Base-by-base conservation (phyloP, 805 yeast genomes). In the Starmerella scarabaei region DNA sequence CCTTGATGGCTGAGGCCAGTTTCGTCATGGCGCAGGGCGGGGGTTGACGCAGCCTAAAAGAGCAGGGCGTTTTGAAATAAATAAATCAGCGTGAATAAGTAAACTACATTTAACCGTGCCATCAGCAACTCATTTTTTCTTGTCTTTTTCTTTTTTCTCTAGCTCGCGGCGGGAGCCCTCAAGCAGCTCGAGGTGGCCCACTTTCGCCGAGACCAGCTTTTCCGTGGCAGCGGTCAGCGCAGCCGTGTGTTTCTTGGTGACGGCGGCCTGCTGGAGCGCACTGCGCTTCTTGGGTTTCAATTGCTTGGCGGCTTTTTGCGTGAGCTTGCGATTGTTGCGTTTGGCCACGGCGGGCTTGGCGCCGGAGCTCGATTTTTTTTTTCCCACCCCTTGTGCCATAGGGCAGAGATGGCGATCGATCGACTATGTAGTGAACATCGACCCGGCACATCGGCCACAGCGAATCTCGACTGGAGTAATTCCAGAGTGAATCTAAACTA, bases 131-230 rank as follows among this genome's bases (percentile, higher is more conserved):
- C n/a, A n/a, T n/a, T n/a, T n/a, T n/a, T n/a, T n/a, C n/a, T n/a
- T n/a, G n/a, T n/a, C n/a, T n/a, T 23, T 23, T 11, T 7, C 26
- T 11, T 23, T 23, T 11, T 72, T 80, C 56, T 83, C 94, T 15
- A 82, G 43, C 52, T 80, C 74, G 63, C 93, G 74, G 66, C 96
- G 75, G 6, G 91, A 77, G 14, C 98, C 98, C 60, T 82, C 85
- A 48, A 88, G 65, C 30, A 88, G 58, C 63, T 88, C 98, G 53
- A 88, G 68, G 60, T 88, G 97, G 20, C 98, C 98, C 6, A 88
- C 96, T 58, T 88, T 72, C 41, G 93, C 69, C 2, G 96, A 77
- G 50, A 88, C 74, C 42, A 84, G 67, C 62, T 75, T 84, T 62
- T 88, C 98, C 3, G 97, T 88, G 31, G 72, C 66, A 3, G 73